Evolutionary conservation across 1,284 basidiomycete species (phyloP), one percentile per base, ranked within the genome.

Genomic region (Trichosporon sp.): DNA sequence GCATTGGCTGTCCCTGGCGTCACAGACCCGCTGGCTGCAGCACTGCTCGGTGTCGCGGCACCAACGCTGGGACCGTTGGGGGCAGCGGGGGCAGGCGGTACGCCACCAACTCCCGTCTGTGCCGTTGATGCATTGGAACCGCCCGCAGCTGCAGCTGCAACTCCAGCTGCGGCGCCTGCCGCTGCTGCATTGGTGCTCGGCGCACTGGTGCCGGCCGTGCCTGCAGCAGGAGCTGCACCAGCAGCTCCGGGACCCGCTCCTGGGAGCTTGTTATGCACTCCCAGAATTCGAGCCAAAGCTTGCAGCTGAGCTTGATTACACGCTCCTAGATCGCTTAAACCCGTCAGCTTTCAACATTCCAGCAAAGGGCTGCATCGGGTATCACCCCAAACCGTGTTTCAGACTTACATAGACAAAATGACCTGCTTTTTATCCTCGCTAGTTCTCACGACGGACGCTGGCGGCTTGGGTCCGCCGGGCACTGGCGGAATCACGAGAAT

Each of bases 351-450:
- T 19, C 5, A 2, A 7, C 19, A 61, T 59, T 46, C 37, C 14
- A 63, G 35, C 10, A 16, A 65, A 21, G 26, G 35, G 35, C 16
- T 67, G 26, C 11, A 16, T 46, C 43, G n/a, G n/a, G 32, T 32
- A 5, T 8, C 32, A 67, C 48, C 26, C 26, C 37, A 56, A 51
- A 26, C 35, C 37, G 16, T 40, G 51, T 67, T 26, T 21, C n/a
- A 40, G 7, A 79, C 79, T 74, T 63, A 80, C 79, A 80, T 74
- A 3, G 75, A 77, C 16, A 80, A 48, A 1, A 76, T 73, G n/a
- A 78, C 76, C 19, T 73, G 66, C 68, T 80, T 79, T 68, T 74
- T 73, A 61, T 81, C 79, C n/a, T 80, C 79, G 10, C 73, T 73
- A n/a, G 76, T 76, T 5, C 73, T 71, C 37, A 78, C 46, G 7